Evolutionary conservation across 2,329 filamentous ascomycete genomes (phyloP), one percentile per base, ranked within the genome.

Genomic region (Venturia nashicola): DNA sequence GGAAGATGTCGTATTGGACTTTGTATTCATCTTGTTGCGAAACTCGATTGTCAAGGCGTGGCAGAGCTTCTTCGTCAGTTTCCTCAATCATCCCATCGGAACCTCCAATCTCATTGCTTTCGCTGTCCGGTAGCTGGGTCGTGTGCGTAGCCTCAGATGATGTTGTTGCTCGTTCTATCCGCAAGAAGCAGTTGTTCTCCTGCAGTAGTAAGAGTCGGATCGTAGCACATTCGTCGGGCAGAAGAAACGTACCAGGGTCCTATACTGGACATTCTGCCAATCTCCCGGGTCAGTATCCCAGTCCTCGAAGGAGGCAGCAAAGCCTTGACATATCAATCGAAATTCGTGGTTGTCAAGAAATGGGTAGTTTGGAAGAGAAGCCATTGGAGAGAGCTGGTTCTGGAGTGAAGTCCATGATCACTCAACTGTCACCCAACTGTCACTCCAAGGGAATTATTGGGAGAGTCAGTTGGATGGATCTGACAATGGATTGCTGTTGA

Each of bases 1-100:
- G 79, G 70, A 90, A 82, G 69, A 92, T 84, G 73, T 91, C 86
- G 76, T 91, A 92, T 66, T 82, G 80, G 68, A 89, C 83, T 14
- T n/a, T 48, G 46, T 40, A 43, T 5, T 27, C 59, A 23, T 61
- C 12, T 20, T 39, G 55, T 5, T 39, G 55, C 55, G 18, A 8
- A 27, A 1, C 6, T 59, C 14, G n/a, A 51, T 27, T 3, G 27
- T 2, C 20, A 20, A n/a, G 51, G 14, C 51, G 51, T 36, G 51
- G 51, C 1, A 57, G 51, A 20, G 51, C 51, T 20, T 57, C 51
- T 36, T 57, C 51, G 32, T 57, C 51, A 16, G n/a, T 8, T 57
- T 57, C 51, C 9, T 57, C 51, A 36, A 57, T 20, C 7, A 51
- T 27, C 8, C 16, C 27, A 55, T 57, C 51, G 32, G 14, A 20